Base-by-base conservation (phyloP, 2,329 filamentous ascomycete species). In the Sclerotinia borealis region DNA sequence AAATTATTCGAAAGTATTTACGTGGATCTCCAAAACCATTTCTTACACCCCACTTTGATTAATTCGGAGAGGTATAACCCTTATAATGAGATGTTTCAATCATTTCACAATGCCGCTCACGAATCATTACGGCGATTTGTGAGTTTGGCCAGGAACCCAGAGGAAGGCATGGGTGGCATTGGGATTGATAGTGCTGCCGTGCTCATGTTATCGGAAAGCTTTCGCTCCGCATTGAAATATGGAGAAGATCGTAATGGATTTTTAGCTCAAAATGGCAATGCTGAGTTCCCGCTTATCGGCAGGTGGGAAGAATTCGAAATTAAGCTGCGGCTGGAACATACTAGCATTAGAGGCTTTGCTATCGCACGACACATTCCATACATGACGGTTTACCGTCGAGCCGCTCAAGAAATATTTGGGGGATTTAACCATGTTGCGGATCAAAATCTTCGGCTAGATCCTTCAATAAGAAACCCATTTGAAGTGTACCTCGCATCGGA, bases 321-420 rank as follows among this genome's bases (percentile, higher is more conserved):
- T 7, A 61, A 37, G 37, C 37, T 61, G 9, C n/a, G 10, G 22
- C 25, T 31, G 39, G 59, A 61, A 36, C 39, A 36, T 27, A 15
- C 4, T 3, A 55, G 49, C 29, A 61, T 61, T 11, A 45, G 36
- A 61, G 59, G 13, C 4, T 61, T 55, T 36, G 59, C 59, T 27
- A 31, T 61, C 27, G 49, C 48, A 15, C 59, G 59, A 2, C 59
- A 43, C 27, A 54, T 61, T 43, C 59, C 39, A n/a, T 61, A 45
- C 13, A 43, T 55, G 22, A 45, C 13, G 8, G 29, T 62, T 29
- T 62, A 48, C 11, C 17, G 3, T 43, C 36, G 49, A 17, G n/a
- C 15, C 10, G 49, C 43, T 11, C 3, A 4, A 3, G 22, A 3
- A 4, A 2, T 8, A 10, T n/a, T 54, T n/a, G 22, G 17, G 4